Evolutionary conservation across 1,139 yeast species (phyloP), one percentile per base, ranked within the genome.

Genomic region (Candida freyschussii): DNA sequence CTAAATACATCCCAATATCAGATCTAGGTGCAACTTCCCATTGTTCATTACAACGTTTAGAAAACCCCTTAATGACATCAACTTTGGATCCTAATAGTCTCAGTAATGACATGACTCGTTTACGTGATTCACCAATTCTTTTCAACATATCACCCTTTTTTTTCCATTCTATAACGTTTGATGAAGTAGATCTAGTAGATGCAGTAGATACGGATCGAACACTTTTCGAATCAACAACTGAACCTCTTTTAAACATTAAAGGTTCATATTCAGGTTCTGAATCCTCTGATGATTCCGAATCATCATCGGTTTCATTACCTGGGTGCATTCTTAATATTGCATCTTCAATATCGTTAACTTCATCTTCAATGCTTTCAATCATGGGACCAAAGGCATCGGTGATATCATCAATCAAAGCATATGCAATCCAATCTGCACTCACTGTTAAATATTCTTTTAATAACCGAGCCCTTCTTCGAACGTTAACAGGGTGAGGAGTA

Each of bases 371-470:
- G 29, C 91, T 76, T 40, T 85, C 94, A 45, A 91, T 89, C 79
- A 91, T 78, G 2, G 98, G 98, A 0, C 94, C 97, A 67, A 86
- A 91, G 1, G 95, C 93, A 65, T 91, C 98, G 2, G 97, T 89
- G 43, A 91, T 86, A 56, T 91, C 97, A 63, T 91, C 98, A 52
- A 91, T 87, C 44, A 91, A 65, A 0, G 98, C 98, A 61, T 91
- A 91, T 4, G 96, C 91, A 30, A 91, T 81, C 98, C 98, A 91
- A 58, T 91, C 98, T 0, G 96, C 78, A 2, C 93, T 76, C 5
- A 91, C 95, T 2, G 85, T 84, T 42, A 91, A 67, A 52, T 89
- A 91, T 55, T 91, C 98, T 43, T 82, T 72, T 43, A 91, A 68
- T 43, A 91, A 65, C 37, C 98, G 68, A 0, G 95, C 95, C 52